phyloP scores from a whole-genome alignment of 1,284 basidiomycete genomes.

The Entoloma clypeatum region DNA sequence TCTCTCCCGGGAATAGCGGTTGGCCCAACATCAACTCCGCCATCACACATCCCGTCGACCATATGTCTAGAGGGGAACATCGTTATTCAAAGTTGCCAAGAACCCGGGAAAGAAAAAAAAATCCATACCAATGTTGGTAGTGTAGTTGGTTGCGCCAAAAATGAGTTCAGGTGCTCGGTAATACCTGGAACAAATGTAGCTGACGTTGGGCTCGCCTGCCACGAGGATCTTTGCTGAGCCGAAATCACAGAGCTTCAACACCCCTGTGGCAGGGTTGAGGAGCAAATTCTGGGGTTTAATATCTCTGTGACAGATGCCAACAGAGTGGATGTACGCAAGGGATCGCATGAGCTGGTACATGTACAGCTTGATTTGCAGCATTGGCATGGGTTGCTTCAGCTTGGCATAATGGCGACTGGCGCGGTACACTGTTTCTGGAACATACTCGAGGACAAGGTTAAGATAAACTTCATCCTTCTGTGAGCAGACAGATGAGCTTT shows the following conservation, averaged over 20 bases:
- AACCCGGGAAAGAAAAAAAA: slow-evolving; percentile 7
- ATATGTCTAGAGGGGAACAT: slow-evolving; percentile 69
- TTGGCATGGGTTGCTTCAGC: slow-evolving; percentile 99
- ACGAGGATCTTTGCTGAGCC: slow-evolving; percentile 98
- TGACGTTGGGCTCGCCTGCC: slow-evolving; percentile 97
- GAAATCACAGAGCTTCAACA: slow-evolving; percentile 99
- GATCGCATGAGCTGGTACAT: slow-evolving; percentile 98
- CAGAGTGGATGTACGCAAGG: slow-evolving; percentile 96
- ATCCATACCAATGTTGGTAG: slow-evolving; percentile 93
- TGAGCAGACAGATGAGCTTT: slow-evolving; percentile 17
- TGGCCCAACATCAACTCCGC: slow-evolving; percentile 99
- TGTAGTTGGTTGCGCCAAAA: slow-evolving; percentile 99
- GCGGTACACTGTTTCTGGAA: slow-evolving; percentile 99
- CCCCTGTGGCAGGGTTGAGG: slow-evolving; percentile 92
- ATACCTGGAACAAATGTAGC: slow-evolving; percentile 99
- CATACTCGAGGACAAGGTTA: slow-evolving; percentile 98
- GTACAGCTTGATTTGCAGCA: slow-evolving; percentile 98
- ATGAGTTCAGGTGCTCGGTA: slow-evolving; percentile 99
- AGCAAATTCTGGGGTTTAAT: slow-evolving; percentile 99
- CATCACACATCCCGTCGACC: slow-evolving; percentile 99
- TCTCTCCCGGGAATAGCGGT: slow-evolving; percentile 98
- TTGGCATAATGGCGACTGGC: slow-evolving; percentile 99
- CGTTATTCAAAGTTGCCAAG: slow-evolving; percentile 8
- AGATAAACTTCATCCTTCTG: slow-evolving; percentile 99
- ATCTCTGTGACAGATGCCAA: slow-evolving; percentile 97